These are phyloP conservation scores for Periconia macrospinosa DNA, from an alignment of 2,329 filamentous ascomycete species.

Conservation along the genomic window DNA sequence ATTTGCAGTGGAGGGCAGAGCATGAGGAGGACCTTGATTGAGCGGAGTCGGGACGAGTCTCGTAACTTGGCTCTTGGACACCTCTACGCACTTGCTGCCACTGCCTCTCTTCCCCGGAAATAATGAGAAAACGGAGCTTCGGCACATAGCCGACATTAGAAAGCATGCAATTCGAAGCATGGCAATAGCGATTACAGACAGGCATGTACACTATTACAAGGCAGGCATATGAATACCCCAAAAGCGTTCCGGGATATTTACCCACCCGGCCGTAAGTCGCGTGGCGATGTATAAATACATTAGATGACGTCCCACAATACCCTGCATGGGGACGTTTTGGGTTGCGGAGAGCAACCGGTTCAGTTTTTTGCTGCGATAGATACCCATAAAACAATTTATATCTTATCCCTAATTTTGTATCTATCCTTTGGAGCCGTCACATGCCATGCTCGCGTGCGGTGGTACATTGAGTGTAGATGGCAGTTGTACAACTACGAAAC, in stretches of 20 bases:
- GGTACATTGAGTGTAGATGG: background rate
- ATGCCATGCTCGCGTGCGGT: background rate
- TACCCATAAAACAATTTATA: background rate
- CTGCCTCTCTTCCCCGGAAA: background rate
- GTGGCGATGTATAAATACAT: background rate
- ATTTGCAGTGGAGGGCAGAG: constrained; percentile 25
- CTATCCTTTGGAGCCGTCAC: background rate
- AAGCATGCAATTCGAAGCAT: background rate
- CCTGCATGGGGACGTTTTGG: background rate
- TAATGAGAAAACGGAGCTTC: background rate
- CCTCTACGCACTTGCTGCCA: background rate
- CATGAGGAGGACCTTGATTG: constrained; percentile 6
- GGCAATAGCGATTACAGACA: background rate
- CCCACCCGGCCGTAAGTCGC: background rate
- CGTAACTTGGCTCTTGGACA: too few species aligned
- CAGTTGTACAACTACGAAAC: background rate
- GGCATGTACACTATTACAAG: background rate
- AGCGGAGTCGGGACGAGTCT: background rate
- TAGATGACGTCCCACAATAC: background rate
- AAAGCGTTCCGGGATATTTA: background rate
- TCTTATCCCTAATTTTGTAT: background rate
- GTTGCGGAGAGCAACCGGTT: background rate
- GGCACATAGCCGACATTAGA: background rate
- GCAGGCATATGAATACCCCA: background rate
- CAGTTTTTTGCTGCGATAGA: background rate